Evolutionary conservation across 2,329 filamentous ascomycete genomes (phyloP), one percentile per base, ranked within the genome.

Genomic region (Diaporthe aspalathi): DNA sequence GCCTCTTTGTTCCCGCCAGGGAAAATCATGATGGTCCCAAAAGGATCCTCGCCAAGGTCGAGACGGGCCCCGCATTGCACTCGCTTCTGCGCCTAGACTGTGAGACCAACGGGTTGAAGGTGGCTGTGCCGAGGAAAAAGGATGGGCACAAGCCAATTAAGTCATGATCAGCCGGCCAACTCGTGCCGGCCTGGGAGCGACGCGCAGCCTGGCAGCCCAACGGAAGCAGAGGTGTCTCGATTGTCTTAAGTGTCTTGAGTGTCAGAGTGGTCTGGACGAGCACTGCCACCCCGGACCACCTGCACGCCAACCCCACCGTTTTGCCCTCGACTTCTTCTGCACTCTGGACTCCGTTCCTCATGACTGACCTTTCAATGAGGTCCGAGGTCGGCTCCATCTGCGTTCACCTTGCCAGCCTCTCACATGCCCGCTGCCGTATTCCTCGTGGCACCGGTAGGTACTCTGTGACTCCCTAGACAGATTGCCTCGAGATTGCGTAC

Each of bases 11-110:
- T 27, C 50, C 9, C 60, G 20, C 29, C 6, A 29, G 60, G 60
- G 45, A 65, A 38, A 38, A 50, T 27, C 60, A 65, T 16, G 60
- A 65, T 50, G 27, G 45, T 65, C 60, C 45, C 29, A 65, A 38
- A 65, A 38, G n/a, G 60, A 50, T 65, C 60, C 38, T 65, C n/a
- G 60, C 60, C 60, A 50, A 65, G 60, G 50, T 20, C 60, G 50
- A 24, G 43, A 50, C 22, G 60, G 60, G 60, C n/a, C 60, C 60
- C 60, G 45, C 45, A 50, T 5, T 65, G n/a, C 60, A 50, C 60
- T 65, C 60, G 60, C 60, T 65, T 65, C 60, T 65, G 60, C 60
- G 60, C 60, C 60, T 43, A 65, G 60, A 49, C 45, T 65, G 43
- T 29, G 60, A 63, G 27, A 65, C 60, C 60, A 35, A 27, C 45